Percentiles rank a stretch among this genome's conserved stretches.
These are phyloP conservation scores for Pseudocercospora vitis DNA, from an alignment of 2,329 filamentous ascomycete genomes.

Conservation along the genomic window DNA sequence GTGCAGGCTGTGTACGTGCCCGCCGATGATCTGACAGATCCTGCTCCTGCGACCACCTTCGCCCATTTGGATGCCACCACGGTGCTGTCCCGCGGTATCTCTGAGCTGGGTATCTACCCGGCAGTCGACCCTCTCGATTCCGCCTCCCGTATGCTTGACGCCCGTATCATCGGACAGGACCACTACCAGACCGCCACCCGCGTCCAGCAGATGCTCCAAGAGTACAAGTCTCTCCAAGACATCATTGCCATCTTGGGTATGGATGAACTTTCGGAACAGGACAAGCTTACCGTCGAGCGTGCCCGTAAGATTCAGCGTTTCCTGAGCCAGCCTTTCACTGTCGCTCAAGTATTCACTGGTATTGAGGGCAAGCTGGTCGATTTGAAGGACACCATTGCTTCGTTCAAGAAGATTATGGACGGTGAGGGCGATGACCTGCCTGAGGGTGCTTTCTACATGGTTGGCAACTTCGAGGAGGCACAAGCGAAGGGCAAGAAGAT, in stretches of 20 bases:
- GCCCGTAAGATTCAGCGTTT: constrained; percentile 99
- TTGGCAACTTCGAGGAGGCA: constrained; percentile 90
- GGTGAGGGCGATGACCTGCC: constrained; percentile 96
- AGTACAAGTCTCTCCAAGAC: constrained; percentile 99
- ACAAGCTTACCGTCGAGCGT: constrained; percentile 99
- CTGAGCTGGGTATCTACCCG: constrained; percentile 99
- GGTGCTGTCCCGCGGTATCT: constrained; percentile 99
- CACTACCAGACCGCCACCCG: constrained; percentile 94
- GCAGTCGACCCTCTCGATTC: constrained; percentile 99
- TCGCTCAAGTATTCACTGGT: constrained; percentile 79
- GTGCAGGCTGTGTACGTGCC: constrained; percentile 99
- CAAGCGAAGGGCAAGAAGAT: constrained; percentile 99
- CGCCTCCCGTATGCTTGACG: constrained; percentile 99
- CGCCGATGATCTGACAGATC: constrained; percentile 99
- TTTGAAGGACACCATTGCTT: constrained; percentile 95
- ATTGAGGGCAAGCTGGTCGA: constrained; percentile 97
- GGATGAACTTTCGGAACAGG: constrained; percentile 98
- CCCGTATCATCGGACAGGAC: constrained; percentile 95
- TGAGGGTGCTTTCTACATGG: constrained; percentile 96
- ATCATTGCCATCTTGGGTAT: constrained; percentile 99
- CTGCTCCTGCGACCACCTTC: constrained; percentile 98
- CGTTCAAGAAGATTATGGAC: constrained; percentile 94
- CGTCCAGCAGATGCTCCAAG: constrained; percentile 99
- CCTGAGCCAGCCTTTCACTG: constrained; percentile 98
- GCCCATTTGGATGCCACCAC: constrained; percentile 99